Conservation (phyloP, 495 filamentous ascomycete genomes). For the Chaetomidium leptoderma region DNA sequence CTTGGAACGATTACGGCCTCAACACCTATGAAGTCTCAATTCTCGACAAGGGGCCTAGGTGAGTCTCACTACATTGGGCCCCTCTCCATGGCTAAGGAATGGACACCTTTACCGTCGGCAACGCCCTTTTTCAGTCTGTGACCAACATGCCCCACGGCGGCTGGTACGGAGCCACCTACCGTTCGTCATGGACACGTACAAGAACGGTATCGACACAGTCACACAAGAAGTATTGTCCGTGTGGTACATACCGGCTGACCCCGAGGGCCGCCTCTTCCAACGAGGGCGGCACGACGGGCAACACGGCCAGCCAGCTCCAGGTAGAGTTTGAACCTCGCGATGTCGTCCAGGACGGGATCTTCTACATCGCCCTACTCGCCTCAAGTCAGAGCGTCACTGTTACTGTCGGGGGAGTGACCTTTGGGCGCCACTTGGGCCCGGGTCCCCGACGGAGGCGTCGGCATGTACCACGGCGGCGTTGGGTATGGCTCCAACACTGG, state of each 20-base stretch:
- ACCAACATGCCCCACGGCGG: not conserved
- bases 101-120: not conserved
- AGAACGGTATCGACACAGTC: not conserved
- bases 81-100: not conserved
- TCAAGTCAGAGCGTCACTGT: slow-evolving; percentile 42
- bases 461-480: slow-evolving; percentile 45
- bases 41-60: too few relatives aligned
- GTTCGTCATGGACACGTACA: not conserved
- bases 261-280: slow-evolving; percentile 25
- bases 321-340: slow-evolving; percentile 15
- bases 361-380: slow-evolving; percentile 40
- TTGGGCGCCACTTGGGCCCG: slow-evolving; percentile 35
- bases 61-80: slow-evolving; percentile 57
- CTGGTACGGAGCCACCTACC: not conserved
- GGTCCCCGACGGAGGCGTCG: slow-evolving; percentile 32
- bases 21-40: too few relatives aligned
- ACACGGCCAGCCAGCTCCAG: slow-evolving; percentile 19
- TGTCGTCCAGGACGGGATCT: slow-evolving; percentile 35
- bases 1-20: slow-evolving; percentile 64
- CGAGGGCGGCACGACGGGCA: slow-evolving; percentile 32
- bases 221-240: not conserved
- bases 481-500: slow-evolving; percentile 47
- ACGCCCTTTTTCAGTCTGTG: not conserved
- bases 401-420: slow-evolving; percentile 42
- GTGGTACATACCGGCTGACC: slow-evolving; percentile 57